Base-by-base conservation (phyloP, 352 stramenopile species). In the Paralagenidium karlingii region DNA sequence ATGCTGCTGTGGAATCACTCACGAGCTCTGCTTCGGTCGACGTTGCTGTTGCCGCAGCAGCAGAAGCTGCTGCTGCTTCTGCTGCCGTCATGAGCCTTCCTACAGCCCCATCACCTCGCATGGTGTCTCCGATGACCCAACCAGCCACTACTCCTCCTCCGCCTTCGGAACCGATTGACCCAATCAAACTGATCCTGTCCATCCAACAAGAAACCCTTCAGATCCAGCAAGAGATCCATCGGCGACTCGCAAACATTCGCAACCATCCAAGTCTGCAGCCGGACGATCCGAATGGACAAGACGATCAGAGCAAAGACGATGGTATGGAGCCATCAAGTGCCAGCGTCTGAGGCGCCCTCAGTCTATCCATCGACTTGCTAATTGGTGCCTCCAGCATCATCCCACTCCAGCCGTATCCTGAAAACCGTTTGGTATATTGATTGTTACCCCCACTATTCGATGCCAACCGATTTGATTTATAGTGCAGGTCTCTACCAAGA, bases 271-370 rank as follows among this genome's bases (percentile, higher is more conserved):
- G n/a, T n/a, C n/a, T n/a, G n/a, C n/a, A n/a, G n/a, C n/a, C n/a
- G n/a, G n/a, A n/a, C n/a, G n/a, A n/a, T n/a, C n/a, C n/a, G n/a
- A n/a, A n/a, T n/a, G n/a, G n/a, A n/a, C n/a, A 52, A 10, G 21
- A 51, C 6, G 51, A 62, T 7, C 50, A 64, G 8, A 51, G 40
- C 15, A 49, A 67, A 12, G 57, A 75, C 38, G 65, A 75, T 38
- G 40, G 21, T 32, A 68, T 54, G 51, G 68, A 82, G 27, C 68
- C 68, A 27, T 66, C 68, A 3, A 85, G 70, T 48, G 70, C 60
- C 13, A 85, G 70, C 26, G 70, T 82, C 5, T 85, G 49, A 75
- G 16, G 41, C 15, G 31, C 10, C 13, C 19, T 19, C 22, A n/a
- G 27, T 16, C 13, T 18, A 34, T 43, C 3, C 5, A 26, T n/a